Conservation (phyloP, 1,284 basidiomycete species). For the Sporisorium exsertum region DNA sequence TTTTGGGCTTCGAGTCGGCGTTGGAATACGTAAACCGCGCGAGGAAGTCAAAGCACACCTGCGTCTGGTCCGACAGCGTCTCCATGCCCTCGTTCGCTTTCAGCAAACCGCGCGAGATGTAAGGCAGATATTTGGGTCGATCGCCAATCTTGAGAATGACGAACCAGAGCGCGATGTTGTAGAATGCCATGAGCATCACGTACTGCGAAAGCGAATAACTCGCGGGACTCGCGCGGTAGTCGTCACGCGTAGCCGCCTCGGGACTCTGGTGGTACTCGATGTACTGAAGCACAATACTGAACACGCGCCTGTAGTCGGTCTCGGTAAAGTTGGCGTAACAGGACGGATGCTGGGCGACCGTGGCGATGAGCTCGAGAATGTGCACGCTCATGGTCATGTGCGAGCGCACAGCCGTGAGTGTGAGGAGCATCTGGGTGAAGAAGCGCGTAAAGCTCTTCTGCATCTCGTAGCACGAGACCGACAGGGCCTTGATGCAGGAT, state of each 20-base stretch:
- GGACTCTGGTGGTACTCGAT: slow-evolving; percentile 77
- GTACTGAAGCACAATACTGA: slow-evolving; percentile 93
- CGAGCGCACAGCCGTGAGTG: slow-evolving; percentile 93
- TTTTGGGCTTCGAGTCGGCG: slow-evolving; percentile 88
- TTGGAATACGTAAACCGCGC: slow-evolving; percentile 94
- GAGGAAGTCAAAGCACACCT: slow-evolving; percentile 98
- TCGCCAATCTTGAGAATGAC: slow-evolving; percentile 87
- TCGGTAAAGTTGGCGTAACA: slow-evolving; percentile 94
- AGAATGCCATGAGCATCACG: slow-evolving; percentile 92
- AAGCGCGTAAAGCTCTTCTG: slow-evolving; percentile 84
- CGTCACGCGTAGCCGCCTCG: slow-evolving; percentile 59
- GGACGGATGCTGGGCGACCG: slow-evolving; percentile 82
- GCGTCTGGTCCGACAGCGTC: slow-evolving; percentile 86
- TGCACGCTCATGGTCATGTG: slow-evolving; percentile 93
- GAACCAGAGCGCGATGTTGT: slow-evolving; percentile 95
- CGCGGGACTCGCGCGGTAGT: slow-evolving; percentile 61
- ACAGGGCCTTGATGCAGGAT: slow-evolving; percentile 89
- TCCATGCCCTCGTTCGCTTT: slow-evolving; percentile 84
- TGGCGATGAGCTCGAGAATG: slow-evolving; percentile 90
- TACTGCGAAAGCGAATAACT: slow-evolving; percentile 93
- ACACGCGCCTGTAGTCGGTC: slow-evolving; percentile 90
- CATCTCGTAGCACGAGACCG: slow-evolving; percentile 89
- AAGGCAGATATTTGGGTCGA: slow-evolving; percentile 83
- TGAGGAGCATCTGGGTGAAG: slow-evolving; percentile 82
- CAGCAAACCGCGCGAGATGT: slow-evolving; percentile 87